A percentile compares a stretch with the other conserved stretches of the same genome.
phyloP scores from a whole-genome alignment of 139 green algal species.

The Chlorella vulgaris region DNA sequence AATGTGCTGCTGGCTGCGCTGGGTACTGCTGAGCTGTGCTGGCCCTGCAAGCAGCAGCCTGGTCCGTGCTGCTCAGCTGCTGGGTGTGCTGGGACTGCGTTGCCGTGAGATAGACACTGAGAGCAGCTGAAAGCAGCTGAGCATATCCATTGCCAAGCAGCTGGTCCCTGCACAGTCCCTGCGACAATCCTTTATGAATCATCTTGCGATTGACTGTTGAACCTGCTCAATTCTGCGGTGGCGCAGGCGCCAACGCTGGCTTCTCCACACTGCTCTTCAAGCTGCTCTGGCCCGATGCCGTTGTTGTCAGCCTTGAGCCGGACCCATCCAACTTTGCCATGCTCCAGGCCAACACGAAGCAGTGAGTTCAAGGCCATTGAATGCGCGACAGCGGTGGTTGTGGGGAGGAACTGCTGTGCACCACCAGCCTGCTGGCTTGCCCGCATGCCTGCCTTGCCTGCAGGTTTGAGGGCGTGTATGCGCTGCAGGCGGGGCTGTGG shows the following conservation, averaged over 20 bases:
- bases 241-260: conserved; percentile 34
- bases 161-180: not conserved
- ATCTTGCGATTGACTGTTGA: not conserved
- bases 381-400: no score
- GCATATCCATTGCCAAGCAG: no score
- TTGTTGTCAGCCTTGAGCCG: conserved; percentile 31
- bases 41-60: no score
- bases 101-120: no score
- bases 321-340: conserved; percentile 23
- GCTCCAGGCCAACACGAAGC: conserved; percentile 26
- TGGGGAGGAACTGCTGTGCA: no score
- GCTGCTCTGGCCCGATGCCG: conserved; percentile 33
- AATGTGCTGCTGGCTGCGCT: no score
- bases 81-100: not conserved
- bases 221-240: not conserved
- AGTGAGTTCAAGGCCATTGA: no score
- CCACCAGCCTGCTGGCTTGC: not conserved
- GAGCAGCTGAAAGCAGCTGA: no score
- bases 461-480: conserved; percentile 22
- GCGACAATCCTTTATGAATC: not conserved
- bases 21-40: no score
- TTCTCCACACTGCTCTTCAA: conserved; percentile 37
- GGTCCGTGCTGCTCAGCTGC: no score
- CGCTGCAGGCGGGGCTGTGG: conserved; percentile 38
- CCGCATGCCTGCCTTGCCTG: no score